Evolutionary conservation across 805 yeast species (phyloP).

Genomic region (Metschnikowia anglica): DNA sequence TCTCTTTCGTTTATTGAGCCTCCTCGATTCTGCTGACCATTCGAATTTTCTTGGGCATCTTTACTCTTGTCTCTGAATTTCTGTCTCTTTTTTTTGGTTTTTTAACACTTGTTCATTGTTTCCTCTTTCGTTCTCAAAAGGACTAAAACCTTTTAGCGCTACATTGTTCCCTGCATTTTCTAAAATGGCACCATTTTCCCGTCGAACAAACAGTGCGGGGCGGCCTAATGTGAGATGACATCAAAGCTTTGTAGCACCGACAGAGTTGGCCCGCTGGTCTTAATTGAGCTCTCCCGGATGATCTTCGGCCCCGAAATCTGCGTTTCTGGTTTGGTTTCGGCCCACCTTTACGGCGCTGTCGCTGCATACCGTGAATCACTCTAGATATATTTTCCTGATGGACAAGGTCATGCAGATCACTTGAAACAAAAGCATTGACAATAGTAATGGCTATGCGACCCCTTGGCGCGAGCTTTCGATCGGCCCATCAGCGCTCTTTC

Average conservation of each 20-base stretch:
- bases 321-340: no score
- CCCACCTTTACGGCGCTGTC: neutral
- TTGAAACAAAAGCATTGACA: neutral
- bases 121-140: neutral
- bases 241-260: no score
- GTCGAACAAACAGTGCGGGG: neutral
- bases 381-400: neutral
- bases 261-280: no score
- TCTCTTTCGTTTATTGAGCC: no score
- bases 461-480: neutral
- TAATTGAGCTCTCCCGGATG: no score
- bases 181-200: neutral
- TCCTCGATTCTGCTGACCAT: no score
- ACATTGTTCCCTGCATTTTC: neutral
- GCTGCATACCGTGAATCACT: neutral
- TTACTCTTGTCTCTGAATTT: no score
- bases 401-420: slow-evolving; percentile 3
- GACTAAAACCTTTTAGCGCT: no score
- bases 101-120: no score
- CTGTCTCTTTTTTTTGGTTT: neutral
- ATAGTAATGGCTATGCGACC: slow-evolving; percentile 1
- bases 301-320: no score
- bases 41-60: no score
- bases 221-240: neutral
- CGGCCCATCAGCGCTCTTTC: no score